Conservation (phyloP, 176 grass and related monocot genomes). For the Secale cereale region DNA sequence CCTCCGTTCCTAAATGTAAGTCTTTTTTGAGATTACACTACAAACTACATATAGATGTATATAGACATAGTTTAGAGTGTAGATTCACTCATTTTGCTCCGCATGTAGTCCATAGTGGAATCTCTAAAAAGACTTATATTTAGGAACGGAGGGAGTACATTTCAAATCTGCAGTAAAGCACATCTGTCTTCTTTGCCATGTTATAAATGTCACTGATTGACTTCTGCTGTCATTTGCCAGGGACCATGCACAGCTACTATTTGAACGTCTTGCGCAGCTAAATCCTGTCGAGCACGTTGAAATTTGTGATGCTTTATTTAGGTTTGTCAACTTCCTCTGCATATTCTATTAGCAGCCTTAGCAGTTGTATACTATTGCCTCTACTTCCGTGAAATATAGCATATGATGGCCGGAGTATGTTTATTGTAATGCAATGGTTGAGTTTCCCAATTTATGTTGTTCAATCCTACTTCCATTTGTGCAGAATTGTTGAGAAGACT, state of each 20-base stretch:
- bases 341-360: conserved; percentile 20
- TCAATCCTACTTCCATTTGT: conserved; percentile 16
- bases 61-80: too few species aligned
- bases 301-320: conserved; percentile 86
- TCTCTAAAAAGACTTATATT: too few species aligned
- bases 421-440: conserved; percentile 9
- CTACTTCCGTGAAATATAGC: conserved; percentile 12
- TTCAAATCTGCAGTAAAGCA: conserved; percentile 4
- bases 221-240: conserved; percentile 39
- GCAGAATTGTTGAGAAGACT: conserved; percentile 79
- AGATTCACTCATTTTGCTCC: too few species aligned
- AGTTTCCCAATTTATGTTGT: conserved; percentile 22
- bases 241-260: conserved; percentile 86
- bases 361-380: conserved; percentile 15
- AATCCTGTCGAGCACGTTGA: conserved; percentile 89
- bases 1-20: too few species aligned
- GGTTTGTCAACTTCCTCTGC: conserved; percentile 51
- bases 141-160: too few species aligned
- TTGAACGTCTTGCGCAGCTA: conserved; percentile 75
- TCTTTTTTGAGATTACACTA: too few species aligned
- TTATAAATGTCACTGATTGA: conserved; percentile 20
- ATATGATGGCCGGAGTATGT: conserved; percentile 11
- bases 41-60: too few species aligned
- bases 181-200: background rate
- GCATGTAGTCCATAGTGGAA: too few species aligned